phyloP scores from a whole-genome alignment of 768 basidiomycete species.

The Russula vinacea region DNA sequence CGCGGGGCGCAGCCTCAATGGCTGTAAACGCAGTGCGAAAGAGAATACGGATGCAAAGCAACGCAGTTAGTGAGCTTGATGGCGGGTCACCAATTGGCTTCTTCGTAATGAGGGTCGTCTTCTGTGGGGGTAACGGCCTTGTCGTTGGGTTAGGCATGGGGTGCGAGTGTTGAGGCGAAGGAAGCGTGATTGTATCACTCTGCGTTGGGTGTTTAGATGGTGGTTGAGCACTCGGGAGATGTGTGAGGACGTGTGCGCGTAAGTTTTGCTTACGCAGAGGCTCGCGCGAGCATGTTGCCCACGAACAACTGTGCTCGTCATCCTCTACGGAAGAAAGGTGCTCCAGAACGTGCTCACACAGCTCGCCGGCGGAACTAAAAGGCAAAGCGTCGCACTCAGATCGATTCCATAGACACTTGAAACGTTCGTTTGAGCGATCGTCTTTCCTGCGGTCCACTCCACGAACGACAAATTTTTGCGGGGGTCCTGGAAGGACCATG shows the following conservation, averaged over 20 bases:
- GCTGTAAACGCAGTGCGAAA: conserved; percentile 78
- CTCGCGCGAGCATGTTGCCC: conserved; percentile 62
- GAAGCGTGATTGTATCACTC: conserved; percentile 69
- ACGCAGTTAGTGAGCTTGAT: conserved; percentile 70
- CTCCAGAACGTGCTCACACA: conserved; percentile 70
- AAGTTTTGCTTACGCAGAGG: conserved; percentile 49
- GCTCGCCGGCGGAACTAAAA: conserved; percentile 53
- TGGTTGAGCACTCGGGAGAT: conserved; percentile 60
- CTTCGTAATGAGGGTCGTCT: conserved; percentile 55
- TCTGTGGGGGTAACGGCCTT: conserved; percentile 70
- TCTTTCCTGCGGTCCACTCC: conserved; percentile 75
- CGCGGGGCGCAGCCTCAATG: conserved; percentile 61
- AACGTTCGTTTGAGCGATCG: conserved; percentile 53
- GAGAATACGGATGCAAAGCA: conserved; percentile 79
- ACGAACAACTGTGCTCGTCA: conserved; percentile 56
- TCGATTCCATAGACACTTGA: conserved; percentile 75
- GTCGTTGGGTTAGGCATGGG: conserved; percentile 60
- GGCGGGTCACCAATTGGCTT: conserved; percentile 62
- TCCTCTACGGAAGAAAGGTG: conserved; percentile 45
- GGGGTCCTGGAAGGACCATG: conserved; percentile 73
- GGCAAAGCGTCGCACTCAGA: conserved; percentile 50
- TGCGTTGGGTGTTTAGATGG: conserved; percentile 62
- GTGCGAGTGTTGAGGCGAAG: conserved; percentile 52
- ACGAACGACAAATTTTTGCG: conserved; percentile 80
- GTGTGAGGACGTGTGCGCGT: conserved; percentile 71